Evolutionary conservation across 805 yeast genomes (phyloP).

Genomic region (Babjeviella inositovora): DNA sequence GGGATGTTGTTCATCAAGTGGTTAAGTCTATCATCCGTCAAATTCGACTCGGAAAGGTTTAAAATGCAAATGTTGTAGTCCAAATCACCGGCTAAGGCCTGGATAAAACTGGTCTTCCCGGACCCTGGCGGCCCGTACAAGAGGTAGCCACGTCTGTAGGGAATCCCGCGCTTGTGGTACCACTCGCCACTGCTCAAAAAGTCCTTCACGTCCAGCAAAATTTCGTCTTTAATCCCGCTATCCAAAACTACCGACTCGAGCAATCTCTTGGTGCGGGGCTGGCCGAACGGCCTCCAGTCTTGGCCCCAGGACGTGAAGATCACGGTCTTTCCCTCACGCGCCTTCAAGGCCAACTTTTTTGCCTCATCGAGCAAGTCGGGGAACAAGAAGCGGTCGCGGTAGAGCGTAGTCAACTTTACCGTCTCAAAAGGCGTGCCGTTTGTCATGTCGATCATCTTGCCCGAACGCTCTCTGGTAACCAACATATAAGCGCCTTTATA

Average conservation of each 20-base stretch:
- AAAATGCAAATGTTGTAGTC: constrained; percentile 92
- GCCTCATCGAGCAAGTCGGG: constrained; percentile 69
- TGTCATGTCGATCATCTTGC: constrained; percentile 74
- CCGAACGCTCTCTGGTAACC: constrained; percentile 82
- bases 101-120: constrained; percentile 92
- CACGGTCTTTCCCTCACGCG: constrained; percentile 88
- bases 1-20: constrained; percentile 96
- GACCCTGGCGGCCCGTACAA: constrained; percentile 96
- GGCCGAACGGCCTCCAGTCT: constrained; percentile 97
- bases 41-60: constrained; percentile 77
- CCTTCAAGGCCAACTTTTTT: constrained; percentile 60
- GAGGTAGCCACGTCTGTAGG: constrained; percentile 88
- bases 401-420: constrained; percentile 81
- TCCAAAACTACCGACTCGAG: constrained; percentile 81
- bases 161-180: constrained; percentile 95
- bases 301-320: constrained; percentile 93
- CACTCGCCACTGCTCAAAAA: constrained; percentile 71
- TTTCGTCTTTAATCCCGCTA: constrained; percentile 46
- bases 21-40: constrained; percentile 88
- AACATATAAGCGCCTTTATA: constrained; percentile 82
- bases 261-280: constrained; percentile 76
- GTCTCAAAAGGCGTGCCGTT: constrained; percentile 94
- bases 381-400: constrained; percentile 62
- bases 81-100: constrained; percentile 90
- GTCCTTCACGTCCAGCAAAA: constrained; percentile 62